Evolutionary conservation across 352 stramenopile species (phyloP).

Genomic region (Phytophthora citrophthora): DNA sequence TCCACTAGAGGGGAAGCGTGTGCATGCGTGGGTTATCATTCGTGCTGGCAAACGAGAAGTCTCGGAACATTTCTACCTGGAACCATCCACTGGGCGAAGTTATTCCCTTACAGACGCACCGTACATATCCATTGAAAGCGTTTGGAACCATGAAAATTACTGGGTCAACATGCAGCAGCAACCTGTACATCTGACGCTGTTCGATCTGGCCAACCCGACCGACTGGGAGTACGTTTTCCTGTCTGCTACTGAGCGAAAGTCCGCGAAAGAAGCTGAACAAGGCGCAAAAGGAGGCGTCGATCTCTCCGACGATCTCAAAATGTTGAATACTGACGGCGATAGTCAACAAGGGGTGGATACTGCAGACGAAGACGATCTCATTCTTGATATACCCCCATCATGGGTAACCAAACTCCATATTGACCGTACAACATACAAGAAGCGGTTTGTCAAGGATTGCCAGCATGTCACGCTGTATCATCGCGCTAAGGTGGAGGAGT

Average conservation of each 20-base stretch:
- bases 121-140: slow-evolving; percentile 87
- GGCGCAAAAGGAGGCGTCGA: slow-evolving; percentile 60
- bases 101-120: slow-evolving; percentile 85
- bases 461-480: slow-evolving; percentile 91
- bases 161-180: slow-evolving; percentile 96
- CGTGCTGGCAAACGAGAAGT: slow-evolving; percentile 91
- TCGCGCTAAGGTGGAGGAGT: slow-evolving; percentile 93
- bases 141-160: slow-evolving; percentile 96
- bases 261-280: slow-evolving; percentile 45
- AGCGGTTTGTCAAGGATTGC: slow-evolving; percentile 86
- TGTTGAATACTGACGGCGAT: slow-evolving; percentile 52
- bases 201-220: slow-evolving; percentile 85
- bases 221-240: slow-evolving; percentile 95
- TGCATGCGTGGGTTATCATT: slow-evolving; percentile 94
- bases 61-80: slow-evolving; percentile 89
- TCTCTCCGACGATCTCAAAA: slow-evolving; percentile 68
- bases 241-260: slow-evolving; percentile 70
- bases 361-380: slow-evolving; percentile 64
- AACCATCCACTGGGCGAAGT: slow-evolving; percentile 90
- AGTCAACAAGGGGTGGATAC: slow-evolving; percentile 59
- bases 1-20: slow-evolving; percentile 67
- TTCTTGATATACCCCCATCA: slow-evolving; percentile 85
- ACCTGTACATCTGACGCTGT: slow-evolving; percentile 65
- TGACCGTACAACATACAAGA: slow-evolving; percentile 75
- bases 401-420: slow-evolving; percentile 87